A percentile compares a stretch with the other conserved stretches of the same genome.
Evolutionary conservation across 345 rosid genomes (phyloP).

Genomic region (Corymbia maculata): DNA sequence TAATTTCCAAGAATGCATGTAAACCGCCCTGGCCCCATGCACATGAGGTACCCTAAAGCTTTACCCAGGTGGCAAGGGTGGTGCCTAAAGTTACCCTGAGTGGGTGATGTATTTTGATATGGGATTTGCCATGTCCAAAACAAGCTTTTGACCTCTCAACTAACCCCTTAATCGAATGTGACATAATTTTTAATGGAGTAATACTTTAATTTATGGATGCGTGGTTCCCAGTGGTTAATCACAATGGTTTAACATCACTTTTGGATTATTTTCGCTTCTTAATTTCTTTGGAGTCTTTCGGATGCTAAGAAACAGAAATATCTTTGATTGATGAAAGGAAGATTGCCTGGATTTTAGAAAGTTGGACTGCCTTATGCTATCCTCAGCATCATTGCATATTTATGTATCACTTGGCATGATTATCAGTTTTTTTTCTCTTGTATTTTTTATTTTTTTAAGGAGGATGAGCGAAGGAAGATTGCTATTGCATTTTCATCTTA

Average conservation of each 20-base stretch:
- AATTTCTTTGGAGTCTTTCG: not conserved
- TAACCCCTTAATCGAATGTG: not conserved
- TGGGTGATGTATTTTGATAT: not conserved
- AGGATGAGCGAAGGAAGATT: not conserved
- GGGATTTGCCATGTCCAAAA: not conserved
- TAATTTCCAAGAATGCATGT: not conserved
- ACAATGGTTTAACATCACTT: not conserved
- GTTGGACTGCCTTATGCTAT: not conserved
- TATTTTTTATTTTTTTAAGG: not conserved
- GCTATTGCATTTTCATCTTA: not conserved
- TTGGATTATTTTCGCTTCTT: not conserved
- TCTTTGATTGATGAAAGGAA: not conserved
- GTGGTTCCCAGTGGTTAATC: not conserved
- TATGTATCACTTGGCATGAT: not conserved
- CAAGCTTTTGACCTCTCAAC: not conserved
- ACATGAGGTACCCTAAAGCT: not conserved
- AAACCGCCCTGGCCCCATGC: not conserved
- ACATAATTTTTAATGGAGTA: not conserved
- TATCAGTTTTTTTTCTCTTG: not conserved
- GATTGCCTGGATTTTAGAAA: not conserved
- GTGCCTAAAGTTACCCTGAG: not conserved
- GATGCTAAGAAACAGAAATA: not conserved
- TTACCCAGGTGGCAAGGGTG: not conserved
- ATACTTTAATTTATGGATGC: not conserved
- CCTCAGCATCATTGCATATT: not conserved